These are phyloP conservation scores for Pleurotus eryngii DNA, from an alignment of 768 basidiomycete species.

Conservation along the genomic window DNA sequence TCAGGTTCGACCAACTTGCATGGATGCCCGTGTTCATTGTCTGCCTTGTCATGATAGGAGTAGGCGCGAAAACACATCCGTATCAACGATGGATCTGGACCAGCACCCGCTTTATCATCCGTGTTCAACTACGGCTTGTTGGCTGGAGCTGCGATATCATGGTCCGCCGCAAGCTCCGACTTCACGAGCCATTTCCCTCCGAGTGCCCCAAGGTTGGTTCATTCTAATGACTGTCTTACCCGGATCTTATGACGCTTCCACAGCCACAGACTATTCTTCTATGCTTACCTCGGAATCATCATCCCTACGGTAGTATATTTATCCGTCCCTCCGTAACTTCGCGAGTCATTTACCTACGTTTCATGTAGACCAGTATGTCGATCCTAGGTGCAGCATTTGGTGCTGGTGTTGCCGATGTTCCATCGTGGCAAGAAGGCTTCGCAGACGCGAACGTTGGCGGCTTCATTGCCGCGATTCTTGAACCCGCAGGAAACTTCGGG, in stretches of 20 bases:
- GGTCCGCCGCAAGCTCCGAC: constrained; percentile 59
- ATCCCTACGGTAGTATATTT: constrained; percentile 43
- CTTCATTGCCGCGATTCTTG: constrained; percentile 65
- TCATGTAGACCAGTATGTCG: too few species aligned
- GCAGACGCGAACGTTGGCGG: constrained; percentile 56
- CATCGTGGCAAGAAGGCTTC: too few species aligned
- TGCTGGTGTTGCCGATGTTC: too few species aligned
- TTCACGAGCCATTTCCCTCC: constrained; percentile 71
- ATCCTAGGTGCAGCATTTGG: too few species aligned
- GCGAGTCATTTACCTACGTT: too few species aligned
- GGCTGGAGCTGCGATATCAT: constrained; percentile 47
- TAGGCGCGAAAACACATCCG: constrained; percentile 72
- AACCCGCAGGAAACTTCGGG: constrained; percentile 67
- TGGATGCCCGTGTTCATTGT: constrained; percentile 81
- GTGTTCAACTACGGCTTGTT: constrained; percentile 67
- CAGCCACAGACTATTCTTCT: constrained; percentile 63
- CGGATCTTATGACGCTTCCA: neutral
- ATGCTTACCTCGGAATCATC: constrained; percentile 67
- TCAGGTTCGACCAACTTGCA: constrained; percentile 63
- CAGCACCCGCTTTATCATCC: constrained; percentile 32
- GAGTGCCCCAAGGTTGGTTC: constrained; percentile 48
- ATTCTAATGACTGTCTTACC: neutral
- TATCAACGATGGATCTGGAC: constrained; percentile 45
- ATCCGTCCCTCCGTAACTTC: constrained; percentile 6
- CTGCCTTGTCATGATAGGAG: constrained; percentile 66